Conservation (phyloP, 139 green algal genomes). For the Chlorella sp. region DNA sequence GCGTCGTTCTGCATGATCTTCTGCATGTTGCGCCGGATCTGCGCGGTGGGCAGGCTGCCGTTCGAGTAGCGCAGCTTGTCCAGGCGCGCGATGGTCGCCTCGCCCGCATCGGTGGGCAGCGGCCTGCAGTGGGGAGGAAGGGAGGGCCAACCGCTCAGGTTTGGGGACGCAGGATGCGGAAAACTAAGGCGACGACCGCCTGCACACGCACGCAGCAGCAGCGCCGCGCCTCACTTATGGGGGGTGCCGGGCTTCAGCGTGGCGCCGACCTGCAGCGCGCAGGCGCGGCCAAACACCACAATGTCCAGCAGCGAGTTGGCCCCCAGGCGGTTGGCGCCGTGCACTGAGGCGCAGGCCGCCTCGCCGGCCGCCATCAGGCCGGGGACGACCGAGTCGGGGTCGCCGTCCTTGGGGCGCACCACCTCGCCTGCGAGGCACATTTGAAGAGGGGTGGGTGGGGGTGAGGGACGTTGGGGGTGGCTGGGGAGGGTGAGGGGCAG, state of each 20-base stretch:
- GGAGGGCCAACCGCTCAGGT: too few species aligned
- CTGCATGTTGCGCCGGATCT: constrained; percentile 88
- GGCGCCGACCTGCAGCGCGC: constrained; percentile 75
- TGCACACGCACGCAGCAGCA: too few species aligned
- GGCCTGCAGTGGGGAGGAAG: too few species aligned
- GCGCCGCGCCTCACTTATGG: too few species aligned
- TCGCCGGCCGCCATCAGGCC: constrained; percentile 96
- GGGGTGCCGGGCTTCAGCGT: constrained; percentile 82
- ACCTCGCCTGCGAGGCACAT: constrained; percentile 39
- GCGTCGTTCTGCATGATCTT: constrained; percentile 93
- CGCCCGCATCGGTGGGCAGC: constrained; percentile 73
- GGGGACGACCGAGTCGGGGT: constrained; percentile 88
- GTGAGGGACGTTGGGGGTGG: not conserved
- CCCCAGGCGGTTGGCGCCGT: constrained; percentile 98
- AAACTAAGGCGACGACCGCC: too few species aligned
- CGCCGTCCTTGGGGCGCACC: constrained; percentile 39
- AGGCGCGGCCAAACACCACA: constrained; percentile 97
- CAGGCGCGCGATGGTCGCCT: constrained; percentile 79
- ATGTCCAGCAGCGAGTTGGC: constrained; percentile 99
- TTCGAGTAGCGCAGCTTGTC: constrained; percentile 86
- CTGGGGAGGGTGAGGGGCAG: not conserved
- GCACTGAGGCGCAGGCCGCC: constrained; percentile 91
- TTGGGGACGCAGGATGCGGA: too few species aligned
- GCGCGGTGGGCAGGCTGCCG: constrained; percentile 73
- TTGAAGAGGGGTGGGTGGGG: not conserved